These are phyloP conservation scores for Coelastrella sp. DNA, from an alignment of 139 green algal species.

Conservation along the genomic window DNA sequence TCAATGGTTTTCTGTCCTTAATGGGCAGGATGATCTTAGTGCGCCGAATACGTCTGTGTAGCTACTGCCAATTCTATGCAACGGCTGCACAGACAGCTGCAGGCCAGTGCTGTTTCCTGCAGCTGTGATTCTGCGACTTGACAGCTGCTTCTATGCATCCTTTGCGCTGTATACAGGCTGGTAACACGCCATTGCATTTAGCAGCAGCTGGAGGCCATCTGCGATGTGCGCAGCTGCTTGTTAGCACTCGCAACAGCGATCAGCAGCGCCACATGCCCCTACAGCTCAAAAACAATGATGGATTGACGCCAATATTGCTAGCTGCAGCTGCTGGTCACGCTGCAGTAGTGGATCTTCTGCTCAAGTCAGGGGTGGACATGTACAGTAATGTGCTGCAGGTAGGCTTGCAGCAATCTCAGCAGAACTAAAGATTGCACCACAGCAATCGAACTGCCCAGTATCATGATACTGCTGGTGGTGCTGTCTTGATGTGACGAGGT, in stretches of 20 bases:
- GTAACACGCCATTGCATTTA: constrained; percentile 23
- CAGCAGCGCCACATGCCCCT: not conserved
- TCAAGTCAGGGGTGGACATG: not conserved
- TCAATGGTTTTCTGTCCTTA: too few species aligned
- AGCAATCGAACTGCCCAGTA: not conserved
- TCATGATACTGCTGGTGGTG: not conserved
- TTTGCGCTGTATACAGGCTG: not conserved
- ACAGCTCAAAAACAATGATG: not conserved
- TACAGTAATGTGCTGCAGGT: not conserved
- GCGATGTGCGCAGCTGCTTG: constrained; percentile 21
- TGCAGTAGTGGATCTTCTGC: constrained; percentile 2
- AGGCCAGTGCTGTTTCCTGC: too few species aligned
- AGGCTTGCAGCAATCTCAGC: not conserved
- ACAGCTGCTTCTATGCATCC: too few species aligned
- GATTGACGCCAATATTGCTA: not conserved
- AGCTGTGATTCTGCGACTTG: too few species aligned
- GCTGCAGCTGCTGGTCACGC: not conserved
- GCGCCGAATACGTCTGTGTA: too few species aligned
- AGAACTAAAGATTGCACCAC: not conserved
- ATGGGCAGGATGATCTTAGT: too few species aligned
- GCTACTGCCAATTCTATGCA: too few species aligned
- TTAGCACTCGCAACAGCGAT: constrained; percentile 34
- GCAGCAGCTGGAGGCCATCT: constrained; percentile 28
- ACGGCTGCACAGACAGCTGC: too few species aligned
- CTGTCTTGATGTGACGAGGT: too few species aligned